Base-by-base conservation (phyloP, 202 grass and related monocot species). In the Bolboschoenoplectus hybrid region DNA sequence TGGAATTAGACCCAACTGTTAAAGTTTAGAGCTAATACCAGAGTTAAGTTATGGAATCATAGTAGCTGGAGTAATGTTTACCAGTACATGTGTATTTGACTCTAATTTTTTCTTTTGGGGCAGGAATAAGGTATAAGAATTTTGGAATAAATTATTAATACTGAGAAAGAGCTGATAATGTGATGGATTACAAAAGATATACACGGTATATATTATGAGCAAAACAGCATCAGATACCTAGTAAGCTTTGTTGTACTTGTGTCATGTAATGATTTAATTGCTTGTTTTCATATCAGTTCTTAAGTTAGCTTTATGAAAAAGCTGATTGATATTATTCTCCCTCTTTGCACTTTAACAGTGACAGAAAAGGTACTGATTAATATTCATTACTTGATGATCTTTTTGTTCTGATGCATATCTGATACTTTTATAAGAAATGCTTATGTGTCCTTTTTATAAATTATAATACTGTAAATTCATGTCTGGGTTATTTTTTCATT, bases 1-100 rank as follows among this genome's bases (percentile, higher is more conserved):
- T 60, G 35, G 52, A 79, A 60, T 80, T 60, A 61, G 53, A 41
- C 75, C 75, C 53, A 60, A 43, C 75, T 80, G 75, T 80, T 26
- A 26, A 80, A 80, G 60, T 52, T 43, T 35, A 53, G 47, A 75
- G 49, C 47, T 53, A 26, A 35, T 47, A 20, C 8, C 44, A 10
- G 36, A 73, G 43, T 49, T 14, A 75, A 75, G 72, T 36, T 75
- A 7, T 75, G 72, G 20, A 75, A 75, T 43, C 14, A 43, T 75
- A 52, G 45, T 51, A 10, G 19, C 71, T 52, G 46, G 39, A 75
- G n/a, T 51, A 34, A 75, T 14, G 12, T 77, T 58, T 41, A 56
- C 74, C 50, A 56, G 74, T 56, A 60, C 75, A 56, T 39, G 26
- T 58, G 35, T 79, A 40, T 79, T 50, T 78, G 49, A 78, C 49